Evolutionary conservation across 2,329 filamentous ascomycete genomes (phyloP), one percentile per base, ranked within the genome.

Genomic region (Arthrobotrys pseudoclavata): DNA sequence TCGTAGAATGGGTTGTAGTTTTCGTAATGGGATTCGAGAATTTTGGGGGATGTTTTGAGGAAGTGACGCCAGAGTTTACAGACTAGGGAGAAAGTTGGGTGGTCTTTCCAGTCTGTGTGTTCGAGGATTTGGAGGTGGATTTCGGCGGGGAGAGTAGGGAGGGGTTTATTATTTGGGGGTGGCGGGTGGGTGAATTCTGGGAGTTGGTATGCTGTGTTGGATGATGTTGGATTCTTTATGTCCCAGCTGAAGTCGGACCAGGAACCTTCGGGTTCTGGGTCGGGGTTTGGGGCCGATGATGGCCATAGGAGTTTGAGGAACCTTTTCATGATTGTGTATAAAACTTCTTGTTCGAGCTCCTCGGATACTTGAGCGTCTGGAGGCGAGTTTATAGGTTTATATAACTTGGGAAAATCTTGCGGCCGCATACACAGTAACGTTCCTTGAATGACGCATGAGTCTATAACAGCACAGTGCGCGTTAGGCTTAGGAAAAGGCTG

Each of bases 21-120:
- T 55, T 75, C 71, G 42, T 69, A 76, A 7, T 67, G 64, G n/a
- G 62, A 52, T 7, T 45, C 18, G 0, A 48, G 26, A 7, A 52
- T 42, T 15, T 6, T 18, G 2, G 40, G 37, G 6, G 66, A 69
- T 10, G 20, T 61, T 42, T 52, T 60, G 22, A 77, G 40, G 24
- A 67, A 77, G 31, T 67, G 42, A 0, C 61, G 72, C 72, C 72
- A 77, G 24, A 48, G 42, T 62, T 67, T 70, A n/a, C 66, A 77
- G 26, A 67, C 52, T 24, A 37, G 29, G 4, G 50, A 26, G 37
- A 70, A 31, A 15, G 18, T 61, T n/a, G 52, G 45, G n/a, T 70
- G 66, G 4, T 71, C 60, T 37, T 29, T 29, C 55, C 61, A 77
- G 53, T 67, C 10, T 9, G 66, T 26, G 10, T 55, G 18, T 22